phyloP scores from a whole-genome alignment of 805 yeast genomes.

The Wickerhamiella slavikovae region DNA sequence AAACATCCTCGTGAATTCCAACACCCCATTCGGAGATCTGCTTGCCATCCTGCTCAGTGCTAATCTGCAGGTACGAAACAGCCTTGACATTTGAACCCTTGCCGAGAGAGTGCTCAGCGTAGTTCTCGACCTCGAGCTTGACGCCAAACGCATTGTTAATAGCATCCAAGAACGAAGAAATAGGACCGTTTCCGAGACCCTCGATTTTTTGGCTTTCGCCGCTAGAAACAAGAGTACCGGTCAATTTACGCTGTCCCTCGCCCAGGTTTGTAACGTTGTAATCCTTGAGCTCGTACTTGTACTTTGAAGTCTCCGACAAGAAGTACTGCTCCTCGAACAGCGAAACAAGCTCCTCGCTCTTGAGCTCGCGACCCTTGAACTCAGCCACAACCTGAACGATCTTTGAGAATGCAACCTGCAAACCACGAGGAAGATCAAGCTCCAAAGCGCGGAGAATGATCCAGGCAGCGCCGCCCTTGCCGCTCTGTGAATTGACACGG shows the following conservation, averaged over 20 bases:
- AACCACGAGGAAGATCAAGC: constrained; percentile 60
- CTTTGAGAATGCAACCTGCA: constrained; percentile 57
- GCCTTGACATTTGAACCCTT: constrained; percentile 51
- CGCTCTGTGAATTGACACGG: constrained; percentile 72
- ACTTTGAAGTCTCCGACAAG: constrained; percentile 19
- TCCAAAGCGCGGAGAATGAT: constrained; percentile 56
- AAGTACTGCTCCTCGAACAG: constrained; percentile 43
- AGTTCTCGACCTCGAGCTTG: constrained; percentile 40
- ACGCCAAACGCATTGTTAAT: constrained; percentile 27
- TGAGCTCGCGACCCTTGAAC: constrained; percentile 47
- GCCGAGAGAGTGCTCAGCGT: constrained; percentile 68
- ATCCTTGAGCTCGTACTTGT: constrained; percentile 23
- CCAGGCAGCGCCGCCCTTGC: constrained; percentile 86
- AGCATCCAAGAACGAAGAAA: constrained; percentile 54
- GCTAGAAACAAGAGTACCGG: constrained; percentile 18
- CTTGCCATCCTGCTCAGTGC: constrained; percentile 24
- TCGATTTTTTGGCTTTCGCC: constrained; percentile 22
- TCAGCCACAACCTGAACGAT: constrained; percentile 56
- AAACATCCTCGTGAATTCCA: constrained; percentile 77
- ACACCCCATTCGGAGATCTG: constrained; percentile 55
- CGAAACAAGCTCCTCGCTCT: constrained; percentile 38
- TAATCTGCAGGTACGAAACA: constrained; percentile 51
- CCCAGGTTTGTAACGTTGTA: constrained; percentile 30
- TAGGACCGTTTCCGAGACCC: constrained; percentile 69
- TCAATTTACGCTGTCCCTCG: constrained; percentile 13